Conservation (phyloP, 2,329 filamentous ascomycete genomes). For the Bipolaris zeicola region DNA sequence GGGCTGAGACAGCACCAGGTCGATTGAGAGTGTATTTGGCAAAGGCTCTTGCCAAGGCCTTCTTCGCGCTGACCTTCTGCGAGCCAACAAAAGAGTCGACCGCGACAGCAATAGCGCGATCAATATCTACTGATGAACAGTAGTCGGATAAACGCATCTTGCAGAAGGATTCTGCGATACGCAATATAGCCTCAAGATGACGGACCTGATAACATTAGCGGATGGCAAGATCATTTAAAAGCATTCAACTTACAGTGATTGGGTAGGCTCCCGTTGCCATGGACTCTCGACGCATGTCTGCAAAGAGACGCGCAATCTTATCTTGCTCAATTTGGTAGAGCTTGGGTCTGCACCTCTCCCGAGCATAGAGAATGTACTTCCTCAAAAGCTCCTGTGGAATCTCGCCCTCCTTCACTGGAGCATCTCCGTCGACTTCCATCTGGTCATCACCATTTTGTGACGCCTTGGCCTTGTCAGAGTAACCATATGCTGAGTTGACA, state of each 20-base stretch:
- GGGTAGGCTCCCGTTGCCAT: constrained; percentile 95
- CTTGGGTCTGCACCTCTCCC: constrained; percentile 87
- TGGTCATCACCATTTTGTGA: constrained; percentile 48
- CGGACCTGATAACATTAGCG: constrained; percentile 69
- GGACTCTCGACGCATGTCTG: constrained; percentile 93
- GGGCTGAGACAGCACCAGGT: constrained; percentile 50
- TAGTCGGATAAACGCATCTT: constrained; percentile 99
- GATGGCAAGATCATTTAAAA: background rate
- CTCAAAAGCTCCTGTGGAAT: constrained; percentile 89
- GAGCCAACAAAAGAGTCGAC: constrained; percentile 95
- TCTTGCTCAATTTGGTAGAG: constrained; percentile 98
- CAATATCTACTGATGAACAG: constrained; percentile 86
- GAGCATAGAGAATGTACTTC: constrained; percentile 96
- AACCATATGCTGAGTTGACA: constrained; percentile 45
- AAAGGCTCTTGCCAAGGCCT: constrained; percentile 90
- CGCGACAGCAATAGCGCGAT: constrained; percentile 94
- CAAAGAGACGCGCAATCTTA: constrained; percentile 91
- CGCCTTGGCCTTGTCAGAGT: constrained; percentile 31
- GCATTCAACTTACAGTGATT: constrained; percentile 75
- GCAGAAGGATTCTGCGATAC: constrained; percentile 91
- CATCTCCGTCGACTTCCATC: constrained; percentile 57
- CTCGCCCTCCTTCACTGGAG: constrained; percentile 65
- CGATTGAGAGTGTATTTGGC: constrained; percentile 76
- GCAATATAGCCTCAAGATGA: constrained; percentile 96
- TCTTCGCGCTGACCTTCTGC: constrained; percentile 98